These are phyloP conservation scores for Delonix regia DNA, from an alignment of 306 rosid species.

Conservation along the genomic window DNA sequence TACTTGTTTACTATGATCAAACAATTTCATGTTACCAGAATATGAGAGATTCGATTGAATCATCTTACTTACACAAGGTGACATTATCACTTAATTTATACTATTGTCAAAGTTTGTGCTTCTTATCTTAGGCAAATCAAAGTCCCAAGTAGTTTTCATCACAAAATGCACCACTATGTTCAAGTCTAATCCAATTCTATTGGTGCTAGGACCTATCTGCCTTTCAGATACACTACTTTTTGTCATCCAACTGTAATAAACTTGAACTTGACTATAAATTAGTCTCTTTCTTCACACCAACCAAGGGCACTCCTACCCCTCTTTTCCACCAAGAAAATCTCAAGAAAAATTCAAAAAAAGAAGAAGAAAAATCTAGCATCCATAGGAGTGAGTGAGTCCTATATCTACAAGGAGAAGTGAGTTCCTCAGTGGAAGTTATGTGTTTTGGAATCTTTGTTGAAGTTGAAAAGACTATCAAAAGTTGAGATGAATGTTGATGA, in stretches of 20 bases:
- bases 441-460: conserved; percentile 17
- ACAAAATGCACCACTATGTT: neutral
- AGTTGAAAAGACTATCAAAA: conserved; percentile 43
- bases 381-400: neutral
- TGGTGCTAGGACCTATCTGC: conserved; percentile 37
- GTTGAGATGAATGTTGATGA: conserved; percentile 44
- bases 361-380: conserved; percentile 1
- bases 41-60: too few relatives aligned
- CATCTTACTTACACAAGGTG: too few relatives aligned
- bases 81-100: too few relatives aligned
- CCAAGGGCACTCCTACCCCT: conserved; percentile 32
- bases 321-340: conserved; percentile 15
- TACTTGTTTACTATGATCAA: too few relatives aligned
- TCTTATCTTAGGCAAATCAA: too few relatives aligned
- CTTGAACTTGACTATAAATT: neutral
- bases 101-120: too few relatives aligned
- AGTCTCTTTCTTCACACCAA: conserved; percentile 39
- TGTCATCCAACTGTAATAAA: neutral
- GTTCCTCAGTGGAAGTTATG: conserved; percentile 36
- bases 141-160: conserved; percentile 12
- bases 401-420: conserved; percentile 16
- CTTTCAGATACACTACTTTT: conserved; percentile 1
- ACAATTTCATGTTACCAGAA: too few relatives aligned
- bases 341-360: neutral
- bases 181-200: conserved; percentile 19